Evolutionary conservation across 192 early-diverging fungal genomes (phyloP).

Genomic region (Rhizophagus sp.): DNA sequence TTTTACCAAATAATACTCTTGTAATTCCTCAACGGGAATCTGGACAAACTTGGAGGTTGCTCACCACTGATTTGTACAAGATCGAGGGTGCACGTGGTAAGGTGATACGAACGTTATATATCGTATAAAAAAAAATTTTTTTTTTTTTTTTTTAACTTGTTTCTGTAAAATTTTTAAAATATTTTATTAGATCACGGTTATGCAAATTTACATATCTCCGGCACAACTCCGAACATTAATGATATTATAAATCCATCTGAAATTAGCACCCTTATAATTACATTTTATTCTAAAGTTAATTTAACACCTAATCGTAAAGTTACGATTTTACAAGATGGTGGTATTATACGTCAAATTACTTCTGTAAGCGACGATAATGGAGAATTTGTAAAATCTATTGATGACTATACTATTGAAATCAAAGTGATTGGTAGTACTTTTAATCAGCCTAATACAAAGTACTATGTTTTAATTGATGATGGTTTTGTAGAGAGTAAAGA

Average conservation of each 20-base stretch:
- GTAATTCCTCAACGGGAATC: neutral
- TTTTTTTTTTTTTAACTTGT: neutral
- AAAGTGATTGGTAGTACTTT: neutral
- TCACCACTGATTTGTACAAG: neutral
- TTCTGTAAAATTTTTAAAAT: neutral
- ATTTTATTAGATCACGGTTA: neutral
- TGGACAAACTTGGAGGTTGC: neutral
- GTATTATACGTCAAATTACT: neutral
- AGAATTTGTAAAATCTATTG: neutral
- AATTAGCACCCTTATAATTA: neutral
- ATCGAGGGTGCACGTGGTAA: neutral
- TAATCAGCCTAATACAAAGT: neutral
- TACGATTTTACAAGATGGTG: conserved; percentile 5
- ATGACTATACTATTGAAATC: neutral
- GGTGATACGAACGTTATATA: neutral
- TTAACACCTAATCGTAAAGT: neutral
- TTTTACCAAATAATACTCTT: neutral
- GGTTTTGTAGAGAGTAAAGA: conserved; percentile 1
- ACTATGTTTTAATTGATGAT: conserved; percentile 2
- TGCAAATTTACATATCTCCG: neutral
- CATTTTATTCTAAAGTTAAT: neutral
- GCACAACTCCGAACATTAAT: neutral
- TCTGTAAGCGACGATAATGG: too few relatives aligned
- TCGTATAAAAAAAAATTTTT: neutral
- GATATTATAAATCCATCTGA: neutral